Percentiles rank a stretch among this genome's conserved stretches.
These are phyloP conservation scores for Sarocladium kiliense DNA, from an alignment of 2,329 filamentous ascomycete species.

Conservation along the genomic window DNA sequence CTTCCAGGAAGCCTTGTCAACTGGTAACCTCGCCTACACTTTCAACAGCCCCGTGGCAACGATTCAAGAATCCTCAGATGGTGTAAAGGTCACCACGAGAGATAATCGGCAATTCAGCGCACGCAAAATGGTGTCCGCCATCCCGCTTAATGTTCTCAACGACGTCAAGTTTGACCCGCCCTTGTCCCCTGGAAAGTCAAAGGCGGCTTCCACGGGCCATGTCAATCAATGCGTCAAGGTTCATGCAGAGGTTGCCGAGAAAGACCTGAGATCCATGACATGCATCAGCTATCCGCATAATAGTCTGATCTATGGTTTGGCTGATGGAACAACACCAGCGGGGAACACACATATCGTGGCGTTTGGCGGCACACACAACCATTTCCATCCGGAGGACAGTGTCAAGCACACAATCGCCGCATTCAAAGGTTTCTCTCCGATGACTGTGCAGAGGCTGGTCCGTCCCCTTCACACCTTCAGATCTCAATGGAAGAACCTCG, in stretches of 20 bases:
- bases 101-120: conserved; percentile 13
- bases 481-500: too few species aligned
- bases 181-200: conserved; percentile 14
- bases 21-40: conserved; percentile 18
- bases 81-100: conserved; percentile 7
- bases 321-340: conserved; percentile 36
- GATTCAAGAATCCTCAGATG: conserved; percentile 10
- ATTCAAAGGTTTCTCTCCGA: conserved; percentile 26
- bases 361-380: conserved; percentile 24
- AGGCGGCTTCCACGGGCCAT: conserved; percentile 15
- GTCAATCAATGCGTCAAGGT: conserved; percentile 15
- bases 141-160: conserved; percentile 17
- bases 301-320: conserved; percentile 35
- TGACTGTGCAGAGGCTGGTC: conserved; percentile 13
- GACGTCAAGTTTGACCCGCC: conserved; percentile 16
- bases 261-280: conserved; percentile 36
- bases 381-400: conserved; percentile 37
- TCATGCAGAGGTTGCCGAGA: conserved; percentile 14
- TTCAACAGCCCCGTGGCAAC: conserved; percentile 19
- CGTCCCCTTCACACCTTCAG: too few species aligned
- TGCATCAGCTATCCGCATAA: conserved; percentile 38
- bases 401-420: conserved; percentile 26
- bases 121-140: conserved; percentile 20
- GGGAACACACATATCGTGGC: conserved; percentile 42
- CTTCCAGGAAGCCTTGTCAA: conserved; percentile 19